Conservation (phyloP, 495 filamentous ascomycete species). For the Penicillium cataractarum region DNA sequence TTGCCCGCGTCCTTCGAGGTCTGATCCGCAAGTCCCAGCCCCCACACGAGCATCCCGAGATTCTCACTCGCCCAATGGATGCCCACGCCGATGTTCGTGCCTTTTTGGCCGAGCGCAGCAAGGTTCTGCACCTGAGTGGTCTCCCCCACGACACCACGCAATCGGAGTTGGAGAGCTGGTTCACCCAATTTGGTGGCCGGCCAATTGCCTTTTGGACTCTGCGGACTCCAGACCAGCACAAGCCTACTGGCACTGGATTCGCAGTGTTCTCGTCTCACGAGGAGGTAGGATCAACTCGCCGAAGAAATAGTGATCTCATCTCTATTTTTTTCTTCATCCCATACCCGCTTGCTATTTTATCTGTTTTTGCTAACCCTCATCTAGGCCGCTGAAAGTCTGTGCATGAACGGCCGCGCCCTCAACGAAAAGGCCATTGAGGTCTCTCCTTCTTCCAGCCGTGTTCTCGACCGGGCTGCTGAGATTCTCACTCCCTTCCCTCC, state of each 20-base stretch:
- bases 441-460: constrained; percentile 91
- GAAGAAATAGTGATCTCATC: neutral
- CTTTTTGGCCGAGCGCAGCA: constrained; percentile 92
- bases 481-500: constrained; percentile 96
- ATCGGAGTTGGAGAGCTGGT: constrained; percentile 98
- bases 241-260: constrained; percentile 96
- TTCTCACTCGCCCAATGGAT: constrained; percentile 93
- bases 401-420: constrained; percentile 97
- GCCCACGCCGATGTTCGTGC: constrained; percentile 95
- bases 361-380: constrained; percentile 29
- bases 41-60: constrained; percentile 87
- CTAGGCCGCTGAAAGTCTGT: constrained; percentile 91
- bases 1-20: constrained; percentile 88
- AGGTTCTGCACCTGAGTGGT: constrained; percentile 96
- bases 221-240: constrained; percentile 96
- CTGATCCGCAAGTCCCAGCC: constrained; percentile 96
- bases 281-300: constrained; percentile 70
- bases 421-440: constrained; percentile 99
- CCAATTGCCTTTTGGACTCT: constrained; percentile 99
- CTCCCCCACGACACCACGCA: constrained; percentile 98
- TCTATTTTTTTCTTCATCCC: neutral
- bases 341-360: constrained; percentile 5
- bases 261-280: constrained; percentile 98
- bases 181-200: constrained; percentile 95
- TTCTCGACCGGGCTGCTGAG: constrained; percentile 91